phyloP scores from a whole-genome alignment of 352 stramenopile genomes.

The Globisporangium irregulare region DNA sequence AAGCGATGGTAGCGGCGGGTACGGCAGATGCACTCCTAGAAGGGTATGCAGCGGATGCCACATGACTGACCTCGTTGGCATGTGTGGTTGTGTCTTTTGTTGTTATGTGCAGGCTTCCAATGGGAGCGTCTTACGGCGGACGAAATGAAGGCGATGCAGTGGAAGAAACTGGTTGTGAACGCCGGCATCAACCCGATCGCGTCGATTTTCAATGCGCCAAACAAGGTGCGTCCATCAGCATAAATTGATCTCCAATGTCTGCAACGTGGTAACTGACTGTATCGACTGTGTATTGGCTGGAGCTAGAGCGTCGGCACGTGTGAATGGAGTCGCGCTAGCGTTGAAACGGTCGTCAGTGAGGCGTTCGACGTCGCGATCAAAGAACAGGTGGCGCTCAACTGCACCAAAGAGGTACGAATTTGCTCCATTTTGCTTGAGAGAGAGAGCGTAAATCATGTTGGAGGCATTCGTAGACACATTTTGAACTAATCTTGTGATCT shows the following conservation, averaged over 20 bases:
- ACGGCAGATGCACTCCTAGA: neutral
- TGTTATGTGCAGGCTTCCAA: conserved; percentile 30
- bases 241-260: no score
- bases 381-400: conserved; percentile 44
- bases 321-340: conserved; percentile 39
- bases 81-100: neutral
- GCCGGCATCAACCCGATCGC: conserved; percentile 75
- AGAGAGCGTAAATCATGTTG: neutral
- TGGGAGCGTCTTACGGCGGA: conserved; percentile 35
- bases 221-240: conserved; percentile 26
- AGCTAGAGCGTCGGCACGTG: conserved; percentile 38
- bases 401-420: conserved; percentile 29
- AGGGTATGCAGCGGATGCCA: neutral
- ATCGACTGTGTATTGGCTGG: neutral
- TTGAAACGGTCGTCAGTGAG: conserved; percentile 59
- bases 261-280: no score
- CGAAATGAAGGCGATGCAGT: conserved; percentile 64
- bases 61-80: neutral
- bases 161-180: conserved; percentile 81
- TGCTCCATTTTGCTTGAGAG: neutral
- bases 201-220: conserved; percentile 53
- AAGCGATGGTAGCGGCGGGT: conserved; percentile 42
- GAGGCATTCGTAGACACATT: no score
- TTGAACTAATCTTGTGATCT: neutral
- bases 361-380: conserved; percentile 41